phyloP scores from a whole-genome alignment of 2,329 filamentous ascomycete genomes.

The Penicillium glabrum region DNA sequence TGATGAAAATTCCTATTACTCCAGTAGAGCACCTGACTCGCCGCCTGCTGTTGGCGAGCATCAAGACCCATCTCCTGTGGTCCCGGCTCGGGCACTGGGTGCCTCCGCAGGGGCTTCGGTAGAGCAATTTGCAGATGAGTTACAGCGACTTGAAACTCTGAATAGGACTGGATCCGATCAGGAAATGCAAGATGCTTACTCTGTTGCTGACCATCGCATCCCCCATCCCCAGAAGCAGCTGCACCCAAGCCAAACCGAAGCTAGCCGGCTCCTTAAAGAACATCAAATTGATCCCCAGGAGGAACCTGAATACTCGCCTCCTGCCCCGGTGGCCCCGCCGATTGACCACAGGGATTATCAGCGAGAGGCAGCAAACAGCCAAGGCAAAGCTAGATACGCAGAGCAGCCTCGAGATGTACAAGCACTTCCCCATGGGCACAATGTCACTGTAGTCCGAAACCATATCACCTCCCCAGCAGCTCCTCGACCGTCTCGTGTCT shows the following conservation, averaged over 20 bases:
- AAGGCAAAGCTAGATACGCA: constrained; percentile 41
- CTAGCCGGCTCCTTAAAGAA: constrained; percentile 21
- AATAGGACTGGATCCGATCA: constrained; percentile 37
- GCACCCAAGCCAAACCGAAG: constrained; percentile 22
- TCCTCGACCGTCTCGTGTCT: constrained; percentile 71
- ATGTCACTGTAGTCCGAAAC: constrained; percentile 67
- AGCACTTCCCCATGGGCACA: constrained; percentile 36
- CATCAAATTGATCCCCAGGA: constrained; percentile 39
- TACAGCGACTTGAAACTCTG: constrained; percentile 39
- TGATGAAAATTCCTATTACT: constrained; percentile 95
- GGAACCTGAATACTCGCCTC: constrained; percentile 51
- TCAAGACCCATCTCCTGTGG: constrained; percentile 29
- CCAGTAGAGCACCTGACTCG: constrained; percentile 83
- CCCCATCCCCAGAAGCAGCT: constrained; percentile 31
- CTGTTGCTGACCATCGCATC: constrained; percentile 37
- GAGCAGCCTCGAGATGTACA: constrained; percentile 43
- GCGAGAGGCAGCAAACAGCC: constrained; percentile 22
- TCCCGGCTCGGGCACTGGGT: constrained; percentile 15
- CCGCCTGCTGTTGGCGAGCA: constrained; percentile 47
- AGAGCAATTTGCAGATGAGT: constrained; percentile 36
- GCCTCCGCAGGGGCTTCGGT: constrained; percentile 23
- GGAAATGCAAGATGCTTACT: constrained; percentile 41
- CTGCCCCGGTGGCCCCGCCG: constrained; percentile 41
- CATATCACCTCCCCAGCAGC: constrained; percentile 73
- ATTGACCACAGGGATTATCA: constrained; percentile 28